These are phyloP conservation scores for Aspergillus flavus DNA, from an alignment of 2,329 filamentous ascomycete species.

Conservation along the genomic window DNA sequence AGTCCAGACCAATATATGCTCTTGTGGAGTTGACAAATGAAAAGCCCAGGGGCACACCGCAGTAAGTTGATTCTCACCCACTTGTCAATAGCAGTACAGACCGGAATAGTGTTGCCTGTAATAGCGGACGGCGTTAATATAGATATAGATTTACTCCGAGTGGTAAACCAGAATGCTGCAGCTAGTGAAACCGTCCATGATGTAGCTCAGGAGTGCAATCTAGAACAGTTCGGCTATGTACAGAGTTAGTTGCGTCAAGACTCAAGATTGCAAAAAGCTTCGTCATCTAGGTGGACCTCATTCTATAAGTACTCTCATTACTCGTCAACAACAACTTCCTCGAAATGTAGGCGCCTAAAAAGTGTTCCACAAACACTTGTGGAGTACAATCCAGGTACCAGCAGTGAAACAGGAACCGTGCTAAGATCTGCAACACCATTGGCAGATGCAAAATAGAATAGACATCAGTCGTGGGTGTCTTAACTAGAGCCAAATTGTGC, in stretches of 20 bases:
- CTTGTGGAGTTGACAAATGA: no score
- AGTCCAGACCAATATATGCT: neutral
- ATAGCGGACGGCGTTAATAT: neutral
- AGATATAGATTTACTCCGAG: neutral
- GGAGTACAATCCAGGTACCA: neutral
- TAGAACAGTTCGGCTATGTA: neutral
- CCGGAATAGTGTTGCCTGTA: neutral
- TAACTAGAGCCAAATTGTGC: neutral
- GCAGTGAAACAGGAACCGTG: no score
- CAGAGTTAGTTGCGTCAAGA: neutral
- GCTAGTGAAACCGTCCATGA: neutral
- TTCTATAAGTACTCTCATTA: neutral
- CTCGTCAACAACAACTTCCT: neutral
- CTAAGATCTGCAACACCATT: no score
- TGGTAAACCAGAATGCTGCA: neutral
- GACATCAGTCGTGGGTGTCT: neutral
- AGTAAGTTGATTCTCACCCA: no score
- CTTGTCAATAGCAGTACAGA: no score
- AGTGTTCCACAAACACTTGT: neutral
- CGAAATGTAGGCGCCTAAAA: neutral
- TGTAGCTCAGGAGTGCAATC: neutral
- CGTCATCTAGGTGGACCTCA: neutral
- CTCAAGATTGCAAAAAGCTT: neutral
- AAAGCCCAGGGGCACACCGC: no score
- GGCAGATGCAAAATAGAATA: neutral